A percentile compares a stretch with the other conserved stretches of the same genome.
These are phyloP conservation scores for Ilyonectria sp. DNA, from an alignment of 2,329 filamentous ascomycete species.

Conservation along the genomic window DNA sequence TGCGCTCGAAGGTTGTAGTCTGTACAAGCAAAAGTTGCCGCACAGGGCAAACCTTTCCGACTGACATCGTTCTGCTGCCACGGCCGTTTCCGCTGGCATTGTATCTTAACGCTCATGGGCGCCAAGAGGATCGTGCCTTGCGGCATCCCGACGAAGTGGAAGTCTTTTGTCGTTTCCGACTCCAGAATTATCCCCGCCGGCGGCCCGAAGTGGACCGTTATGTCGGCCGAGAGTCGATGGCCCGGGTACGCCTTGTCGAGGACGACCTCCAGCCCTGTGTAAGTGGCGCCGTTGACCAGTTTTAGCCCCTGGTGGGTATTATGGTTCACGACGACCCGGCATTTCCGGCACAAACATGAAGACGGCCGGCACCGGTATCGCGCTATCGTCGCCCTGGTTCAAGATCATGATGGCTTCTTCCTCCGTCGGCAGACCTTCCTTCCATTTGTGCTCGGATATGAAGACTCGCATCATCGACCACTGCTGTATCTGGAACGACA, in stretches of 20 bases:
- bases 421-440: conserved; percentile 5
- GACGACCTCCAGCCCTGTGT: not conserved
- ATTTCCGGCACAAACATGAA: no score
- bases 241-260: not conserved
- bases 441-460: not conserved
- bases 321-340: not conserved
- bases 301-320: not conserved
- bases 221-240: no score
- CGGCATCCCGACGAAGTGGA: conserved; percentile 1
- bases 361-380: no score
- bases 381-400: no score
- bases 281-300: not conserved
- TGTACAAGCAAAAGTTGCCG: not conserved
- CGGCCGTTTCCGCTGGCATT: conserved; percentile 1
- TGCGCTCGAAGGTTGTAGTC: not conserved
- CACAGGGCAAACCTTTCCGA: not conserved
- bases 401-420: no score
- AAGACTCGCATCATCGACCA: not conserved
- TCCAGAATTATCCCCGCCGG: not conserved
- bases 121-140: not conserved
- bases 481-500: no score
- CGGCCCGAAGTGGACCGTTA: no score
- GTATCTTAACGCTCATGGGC: conserved; percentile 3
- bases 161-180: not conserved
- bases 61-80: conserved; percentile 1